A percentile compares a stretch with the other conserved stretches of the same genome.
Evolutionary conservation across 371 early-diverging fungal species (phyloP).

Genomic region (Rhizopus arrhizus): DNA sequence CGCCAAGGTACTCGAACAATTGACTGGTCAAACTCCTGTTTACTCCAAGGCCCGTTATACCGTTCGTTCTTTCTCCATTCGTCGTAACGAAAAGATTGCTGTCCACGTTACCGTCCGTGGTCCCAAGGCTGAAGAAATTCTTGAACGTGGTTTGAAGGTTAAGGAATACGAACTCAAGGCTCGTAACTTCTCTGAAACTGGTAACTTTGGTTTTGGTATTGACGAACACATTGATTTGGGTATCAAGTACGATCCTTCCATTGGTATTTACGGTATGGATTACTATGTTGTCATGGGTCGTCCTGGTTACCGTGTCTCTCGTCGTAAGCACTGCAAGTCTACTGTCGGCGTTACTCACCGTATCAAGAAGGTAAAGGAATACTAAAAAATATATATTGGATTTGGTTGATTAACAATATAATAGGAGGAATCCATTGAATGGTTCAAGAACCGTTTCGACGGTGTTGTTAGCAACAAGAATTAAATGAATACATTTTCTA

Average conservation of each 20-base stretch:
- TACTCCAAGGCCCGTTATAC: conserved; percentile 99
- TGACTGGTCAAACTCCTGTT: conserved; percentile 99
- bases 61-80: conserved; percentile 99
- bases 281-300: conserved; percentile 98
- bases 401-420: neutral
- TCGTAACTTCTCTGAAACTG: conserved; percentile 96
- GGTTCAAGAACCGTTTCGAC: conserved; percentile 91
- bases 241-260: conserved; percentile 99
- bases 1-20: conserved; percentile 99
- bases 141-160: conserved; percentile 99
- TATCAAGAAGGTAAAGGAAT: conserved; percentile 71
- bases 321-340: conserved; percentile 90
- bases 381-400: neutral
- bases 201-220: conserved; percentile 99
- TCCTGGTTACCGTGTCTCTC: conserved; percentile 96
- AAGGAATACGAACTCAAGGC: conserved; percentile 99
- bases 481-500: conserved; percentile 7
- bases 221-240: conserved; percentile 99
- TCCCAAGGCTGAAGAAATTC: conserved; percentile 82
- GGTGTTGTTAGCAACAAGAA: conserved; percentile 82
- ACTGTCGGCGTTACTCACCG: conserved; percentile 93
- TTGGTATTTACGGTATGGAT: conserved; percentile 99
- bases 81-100: conserved; percentile 99
- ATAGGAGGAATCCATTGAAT: conserved; percentile 76
- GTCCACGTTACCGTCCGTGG: conserved; percentile 99